These are phyloP conservation scores for Beta lomatogona DNA, from an alignment of 179 eudicot genomes.

Conservation along the genomic window DNA sequence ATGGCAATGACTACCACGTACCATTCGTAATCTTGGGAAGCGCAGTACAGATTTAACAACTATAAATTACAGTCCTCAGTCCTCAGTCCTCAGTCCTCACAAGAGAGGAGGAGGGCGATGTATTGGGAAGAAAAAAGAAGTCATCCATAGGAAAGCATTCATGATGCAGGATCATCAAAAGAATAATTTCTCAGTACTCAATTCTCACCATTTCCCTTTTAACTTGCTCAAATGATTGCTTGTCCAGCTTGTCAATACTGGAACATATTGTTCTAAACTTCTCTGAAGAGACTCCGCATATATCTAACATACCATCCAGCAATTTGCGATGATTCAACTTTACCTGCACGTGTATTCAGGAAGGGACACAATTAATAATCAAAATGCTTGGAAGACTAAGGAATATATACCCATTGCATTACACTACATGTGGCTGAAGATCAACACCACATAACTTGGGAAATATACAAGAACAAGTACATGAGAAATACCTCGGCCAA, in stretches of 20 bases:
- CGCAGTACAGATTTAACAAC: not conserved
- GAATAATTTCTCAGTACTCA: not conserved
- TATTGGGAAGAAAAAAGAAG: not conserved
- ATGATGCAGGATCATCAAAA: not conserved
- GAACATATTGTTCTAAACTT: constrained; percentile 95
- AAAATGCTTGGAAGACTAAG: not conserved
- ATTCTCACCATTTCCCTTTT: constrained; percentile 81
- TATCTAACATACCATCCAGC: constrained; percentile 89
- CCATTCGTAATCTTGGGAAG: not conserved
- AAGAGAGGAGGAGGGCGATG: not conserved
- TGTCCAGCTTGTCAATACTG: constrained; percentile 96
- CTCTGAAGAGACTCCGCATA: constrained; percentile 89
- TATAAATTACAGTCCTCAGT: not conserved
- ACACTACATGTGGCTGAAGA: not conserved
- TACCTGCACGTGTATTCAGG: constrained; percentile 48
- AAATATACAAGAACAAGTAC: not conserved
- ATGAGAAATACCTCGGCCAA: not conserved
- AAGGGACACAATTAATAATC: constrained; percentile 1
- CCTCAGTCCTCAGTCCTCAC: not conserved
- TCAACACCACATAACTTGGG: not conserved
- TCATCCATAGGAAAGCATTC: not conserved
- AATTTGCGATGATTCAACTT: constrained; percentile 93
- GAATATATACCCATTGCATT: not conserved
- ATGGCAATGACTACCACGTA: not conserved
- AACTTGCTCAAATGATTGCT: constrained; percentile 86